Percentiles rank a stretch among this genome's conserved stretches.
phyloP scores from a whole-genome alignment of 352 stramenopile genomes.

The Phytopythium aichiense region DNA sequence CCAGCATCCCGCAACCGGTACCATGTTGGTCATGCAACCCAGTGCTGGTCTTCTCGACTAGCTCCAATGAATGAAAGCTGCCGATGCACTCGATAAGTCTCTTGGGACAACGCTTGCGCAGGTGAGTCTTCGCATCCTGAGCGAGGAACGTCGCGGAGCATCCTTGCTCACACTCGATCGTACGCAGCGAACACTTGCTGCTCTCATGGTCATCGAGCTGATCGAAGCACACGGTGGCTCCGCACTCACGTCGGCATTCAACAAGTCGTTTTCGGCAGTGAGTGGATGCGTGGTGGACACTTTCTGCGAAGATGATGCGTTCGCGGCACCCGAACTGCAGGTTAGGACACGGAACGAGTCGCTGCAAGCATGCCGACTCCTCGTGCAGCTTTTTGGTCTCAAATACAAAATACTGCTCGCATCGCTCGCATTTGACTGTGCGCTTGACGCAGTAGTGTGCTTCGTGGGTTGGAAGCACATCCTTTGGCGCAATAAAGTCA shows the following conservation, averaged over 20 bases:
- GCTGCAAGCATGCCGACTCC: conserved; percentile 22
- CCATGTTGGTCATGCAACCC: conserved; percentile 4
- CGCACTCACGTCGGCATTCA: conserved; percentile 49
- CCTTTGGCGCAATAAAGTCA: conserved; percentile 39
- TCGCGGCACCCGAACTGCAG: conserved; percentile 48
- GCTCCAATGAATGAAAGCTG: background rate
- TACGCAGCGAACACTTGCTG: conserved; percentile 37
- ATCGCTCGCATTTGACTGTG: conserved; percentile 49
- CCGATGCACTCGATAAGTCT: conserved; percentile 38
- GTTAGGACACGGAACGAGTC: conserved; percentile 45
- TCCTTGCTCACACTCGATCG: conserved; percentile 33
- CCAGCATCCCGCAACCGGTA: conserved; percentile 36
- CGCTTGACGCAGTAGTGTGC: conserved; percentile 52
- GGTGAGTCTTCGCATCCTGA: conserved; percentile 33
- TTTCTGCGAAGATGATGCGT: conserved; percentile 28
- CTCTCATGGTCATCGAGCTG: conserved; percentile 47
- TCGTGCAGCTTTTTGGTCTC: conserved; percentile 35
- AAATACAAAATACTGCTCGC: conserved; percentile 26
- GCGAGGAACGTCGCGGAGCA: conserved; percentile 40
- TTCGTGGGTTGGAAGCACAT: conserved; percentile 58
- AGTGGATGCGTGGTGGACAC: conserved; percentile 28
- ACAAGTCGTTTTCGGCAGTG: conserved; percentile 61
- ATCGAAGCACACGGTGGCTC: conserved; percentile 33
- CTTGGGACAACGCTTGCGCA: conserved; percentile 45
- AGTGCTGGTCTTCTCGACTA: background rate